phyloP scores from a whole-genome alignment of 345 rosid species.

The Raphanus sativus region DNA sequence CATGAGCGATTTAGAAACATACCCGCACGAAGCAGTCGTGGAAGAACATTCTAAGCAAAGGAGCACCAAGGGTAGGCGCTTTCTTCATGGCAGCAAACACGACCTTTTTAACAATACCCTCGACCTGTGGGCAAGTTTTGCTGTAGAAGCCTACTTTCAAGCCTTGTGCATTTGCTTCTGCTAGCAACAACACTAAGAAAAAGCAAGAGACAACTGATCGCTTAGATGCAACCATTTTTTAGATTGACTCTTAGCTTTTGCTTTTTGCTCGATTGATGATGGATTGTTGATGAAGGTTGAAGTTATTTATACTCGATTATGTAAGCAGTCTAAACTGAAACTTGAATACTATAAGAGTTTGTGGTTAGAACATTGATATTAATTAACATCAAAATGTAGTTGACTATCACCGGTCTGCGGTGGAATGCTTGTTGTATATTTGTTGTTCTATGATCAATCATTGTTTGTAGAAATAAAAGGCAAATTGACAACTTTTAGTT shows the following conservation, averaged over 20 bases:
- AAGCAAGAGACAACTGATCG: conserved; percentile 22
- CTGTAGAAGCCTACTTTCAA: conserved; percentile 44
- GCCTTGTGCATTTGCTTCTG: conserved; percentile 27
- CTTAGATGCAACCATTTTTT: conserved; percentile 24
- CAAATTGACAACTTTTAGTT: conserved; percentile 3
- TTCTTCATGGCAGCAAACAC: conserved; percentile 39
- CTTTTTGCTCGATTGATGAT: conserved; percentile 27
- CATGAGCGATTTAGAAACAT: not conserved
- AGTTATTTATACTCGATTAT: conserved; percentile 25
- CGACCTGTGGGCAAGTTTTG: conserved; percentile 41
- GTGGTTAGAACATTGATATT: conserved; percentile 38
- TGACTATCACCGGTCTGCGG: conserved; percentile 30
- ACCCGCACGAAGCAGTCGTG: conserved; percentile 73
- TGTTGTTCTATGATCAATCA: conserved; percentile 30
- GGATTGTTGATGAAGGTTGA: conserved; percentile 33
- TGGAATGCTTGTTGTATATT: conserved; percentile 32
- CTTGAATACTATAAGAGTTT: conserved; percentile 21
- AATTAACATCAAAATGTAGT: conserved; percentile 27
- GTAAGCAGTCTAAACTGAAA: not conserved
- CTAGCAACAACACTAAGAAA: conserved; percentile 27
- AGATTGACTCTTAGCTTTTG: not conserved
- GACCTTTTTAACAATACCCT: conserved; percentile 39
- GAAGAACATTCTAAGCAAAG: conserved; percentile 61
- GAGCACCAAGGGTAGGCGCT: conserved; percentile 45
- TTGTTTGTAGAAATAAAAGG: conserved; percentile 16